Conservation (phyloP, 2,329 filamentous ascomycete species). For the Simplicillium aogashimaense region DNA sequence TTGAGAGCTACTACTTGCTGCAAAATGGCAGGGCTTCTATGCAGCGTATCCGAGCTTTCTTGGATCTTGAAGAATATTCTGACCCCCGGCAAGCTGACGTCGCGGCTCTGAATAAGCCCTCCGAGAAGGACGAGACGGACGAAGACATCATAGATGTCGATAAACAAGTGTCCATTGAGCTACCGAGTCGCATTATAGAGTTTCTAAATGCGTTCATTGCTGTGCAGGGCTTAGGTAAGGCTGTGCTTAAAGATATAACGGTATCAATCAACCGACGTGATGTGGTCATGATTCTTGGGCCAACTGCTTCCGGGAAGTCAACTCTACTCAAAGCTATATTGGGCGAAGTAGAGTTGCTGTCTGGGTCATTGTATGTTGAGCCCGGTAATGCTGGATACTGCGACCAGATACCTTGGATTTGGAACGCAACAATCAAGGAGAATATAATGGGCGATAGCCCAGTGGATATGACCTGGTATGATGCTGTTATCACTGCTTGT, state of each 20-base stretch:
- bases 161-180: too few species aligned
- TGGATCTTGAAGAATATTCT: not conserved
- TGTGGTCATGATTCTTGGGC: too few species aligned
- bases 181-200: too few species aligned
- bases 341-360: conserved; percentile 5
- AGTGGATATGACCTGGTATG: conserved; percentile 12
- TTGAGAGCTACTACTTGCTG: not conserved
- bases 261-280: too few species aligned
- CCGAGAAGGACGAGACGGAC: too few species aligned
- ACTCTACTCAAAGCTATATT: conserved; percentile 6
- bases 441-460: conserved; percentile 12
- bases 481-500: conserved; percentile 7
- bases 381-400: conserved; percentile 12
- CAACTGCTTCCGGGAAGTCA: too few species aligned
- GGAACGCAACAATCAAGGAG: conserved; percentile 12
- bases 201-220: too few species aligned
- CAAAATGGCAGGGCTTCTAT: not conserved
- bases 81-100: too few species aligned
- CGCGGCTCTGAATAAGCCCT: too few species aligned
- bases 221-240: too few species aligned
- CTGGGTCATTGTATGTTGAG: conserved; percentile 6
- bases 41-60: not conserved
- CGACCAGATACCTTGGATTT: conserved; percentile 15
- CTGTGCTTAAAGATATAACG: too few species aligned
- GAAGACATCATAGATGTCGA: too few species aligned